Base-by-base conservation (phyloP, 768 basidiomycete species). In the Hemileccinum impolitum region DNA sequence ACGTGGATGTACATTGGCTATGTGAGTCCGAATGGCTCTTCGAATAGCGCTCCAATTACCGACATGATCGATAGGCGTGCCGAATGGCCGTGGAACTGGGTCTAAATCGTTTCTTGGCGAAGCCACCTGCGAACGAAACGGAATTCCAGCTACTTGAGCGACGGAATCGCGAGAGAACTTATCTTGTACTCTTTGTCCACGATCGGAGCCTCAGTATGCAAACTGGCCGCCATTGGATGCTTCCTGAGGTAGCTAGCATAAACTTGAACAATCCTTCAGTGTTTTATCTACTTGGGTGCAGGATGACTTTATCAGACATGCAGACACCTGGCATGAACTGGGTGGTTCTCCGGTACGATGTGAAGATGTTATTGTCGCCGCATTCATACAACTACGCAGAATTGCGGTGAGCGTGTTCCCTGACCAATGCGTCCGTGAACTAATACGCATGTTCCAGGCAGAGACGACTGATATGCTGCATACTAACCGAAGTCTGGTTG, bases 1-100 rank as follows among this genome's bases (percentile, higher is more conserved):
- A 90, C 89, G 12, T 93, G 90, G 90, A 86, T 80, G 45, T 92
- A 86, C 63, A 89, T 93, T 63, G 90, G 90, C 50, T 87, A 90
- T 67, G 87, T 87, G 67, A 64, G 82, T 72, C 15, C 44, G 36
- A 47, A 48, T 25, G 21, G 12, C 23, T 15, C 23, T 21, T 39
- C 18, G 41, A 48, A 50, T 48, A 10, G 10, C 14, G 19, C n/a
- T 43, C 25, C 43, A 35, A 26, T 49, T 38, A 21, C 39, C 54
- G 26, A 54, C 19, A 39, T 19, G 10, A 34, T 49, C 14, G 35
- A 26, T 54, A 89, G 86, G 90, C 90, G 15, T 88, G 87, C 62
- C 84, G 90, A 39, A 90, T 93, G 88, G 87, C 90, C 25, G 82
- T 93, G 23, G 89, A 92, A 63, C 77, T 92, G 30, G 81, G 84